Evolutionary conservation across 1,284 basidiomycete species (phyloP), one percentile per base, ranked within the genome.

Genomic region (Wolfiporia cocos): DNA sequence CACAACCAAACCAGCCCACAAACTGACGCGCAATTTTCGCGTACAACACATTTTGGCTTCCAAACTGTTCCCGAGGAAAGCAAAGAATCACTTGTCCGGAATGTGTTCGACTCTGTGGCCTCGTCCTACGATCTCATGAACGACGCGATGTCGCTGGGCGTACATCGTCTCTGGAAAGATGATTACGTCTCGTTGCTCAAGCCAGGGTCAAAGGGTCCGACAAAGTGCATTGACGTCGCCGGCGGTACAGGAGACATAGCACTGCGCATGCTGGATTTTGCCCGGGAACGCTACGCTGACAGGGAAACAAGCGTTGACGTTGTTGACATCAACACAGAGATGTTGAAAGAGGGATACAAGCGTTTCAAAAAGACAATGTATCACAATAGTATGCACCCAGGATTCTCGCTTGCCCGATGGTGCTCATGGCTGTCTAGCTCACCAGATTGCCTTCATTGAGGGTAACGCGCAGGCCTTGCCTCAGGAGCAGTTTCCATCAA

Each of bases 211-310:
- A 78, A 73, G 37, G 83, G 84, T 0, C 75, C 84, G 0, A 58
- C 79, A 59, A 78, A 76, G 50, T 96, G 92, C 62, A 83, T 99
- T 41, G 96, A 99, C 61, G 92, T 99, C 23, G 96, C 95, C 0
- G 96, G 96, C 30, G 96, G 96, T 32, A 99, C 93, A 5, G 96
- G 96, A 14, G 96, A 99, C 69, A 95, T 99, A 62, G 96, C 95
- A 3, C 73, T 97, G 43, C 75, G 95, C 28, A 88, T 99, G 50
- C 71, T 99, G 37, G 94, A 99, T 69, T 77, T 89, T 55, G 94
- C 92, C 9, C 72, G 92, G 46, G 90, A 93, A 55, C 84, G 84
- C 47, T 88, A 94, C 61, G 86, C 84, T 3, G 90, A 92, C 61
- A 71, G 93, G 50, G 90, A 94, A 59, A 90, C 91, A 12, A 80